Conservation (phyloP, 352 stramenopile genomes). For the Phytophthora brassicae region DNA sequence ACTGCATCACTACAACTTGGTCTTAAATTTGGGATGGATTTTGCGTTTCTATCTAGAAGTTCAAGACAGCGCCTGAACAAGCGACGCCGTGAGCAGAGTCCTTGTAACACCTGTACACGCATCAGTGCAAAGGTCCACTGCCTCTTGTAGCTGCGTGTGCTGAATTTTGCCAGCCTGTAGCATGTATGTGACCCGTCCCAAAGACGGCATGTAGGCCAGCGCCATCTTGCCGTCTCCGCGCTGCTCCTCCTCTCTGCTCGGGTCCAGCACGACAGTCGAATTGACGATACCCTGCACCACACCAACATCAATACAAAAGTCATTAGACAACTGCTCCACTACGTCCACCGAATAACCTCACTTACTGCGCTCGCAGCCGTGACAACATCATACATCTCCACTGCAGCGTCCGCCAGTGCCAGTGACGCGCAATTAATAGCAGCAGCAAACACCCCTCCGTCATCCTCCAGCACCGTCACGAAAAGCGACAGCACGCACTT, state of each 20-base stretch:
- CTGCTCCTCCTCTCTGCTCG: constrained; percentile 64
- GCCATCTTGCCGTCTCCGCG: constrained; percentile 62
- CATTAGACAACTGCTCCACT: background rate
- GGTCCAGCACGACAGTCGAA: constrained; percentile 66
- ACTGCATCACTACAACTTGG: constrained; percentile 19
- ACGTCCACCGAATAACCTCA: background rate
- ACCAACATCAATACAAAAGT: background rate
- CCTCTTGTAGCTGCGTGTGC: constrained; percentile 77
- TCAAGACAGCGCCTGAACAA: constrained; percentile 50
- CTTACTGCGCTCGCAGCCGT: constrained; percentile 66
- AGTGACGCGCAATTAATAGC: constrained; percentile 88
- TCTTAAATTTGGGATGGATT: constrained; percentile 8
- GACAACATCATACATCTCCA: constrained; percentile 93
- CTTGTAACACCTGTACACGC: constrained; percentile 63
- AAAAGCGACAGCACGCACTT: constrained; percentile 91
- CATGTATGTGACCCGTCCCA: constrained; percentile 86
- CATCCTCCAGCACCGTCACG: constrained; percentile 84
- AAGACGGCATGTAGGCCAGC: constrained; percentile 86
- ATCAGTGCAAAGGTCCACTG: constrained; percentile 88
- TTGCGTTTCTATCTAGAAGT: constrained; percentile 23
- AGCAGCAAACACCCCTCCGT: constrained; percentile 81
- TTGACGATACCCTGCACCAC: constrained; percentile 59
- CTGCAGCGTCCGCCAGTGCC: constrained; percentile 83
- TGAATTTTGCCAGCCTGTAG: constrained; percentile 81
- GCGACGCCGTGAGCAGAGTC: constrained; percentile 54